phyloP scores from a whole-genome alignment of 2,329 filamentous ascomycete species.

The Aspergillus pseudotamarii region DNA sequence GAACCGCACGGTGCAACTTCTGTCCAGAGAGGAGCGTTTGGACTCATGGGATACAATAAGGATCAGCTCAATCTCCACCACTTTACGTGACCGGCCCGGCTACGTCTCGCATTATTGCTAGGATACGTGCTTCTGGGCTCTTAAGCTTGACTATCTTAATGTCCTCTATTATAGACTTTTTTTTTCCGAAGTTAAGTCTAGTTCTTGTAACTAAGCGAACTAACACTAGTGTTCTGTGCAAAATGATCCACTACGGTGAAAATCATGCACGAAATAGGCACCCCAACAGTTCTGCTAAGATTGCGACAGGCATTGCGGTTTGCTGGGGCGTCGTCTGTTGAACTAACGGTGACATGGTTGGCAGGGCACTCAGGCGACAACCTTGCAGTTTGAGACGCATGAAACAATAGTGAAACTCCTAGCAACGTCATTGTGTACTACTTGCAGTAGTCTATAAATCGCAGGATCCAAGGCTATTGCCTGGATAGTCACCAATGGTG shows the following conservation, averaged over 20 bases:
- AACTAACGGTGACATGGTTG: neutral
- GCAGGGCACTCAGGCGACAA: neutral
- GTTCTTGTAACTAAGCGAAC: neutral
- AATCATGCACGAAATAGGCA: conserved; percentile 10
- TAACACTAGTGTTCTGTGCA: neutral
- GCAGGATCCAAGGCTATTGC: neutral
- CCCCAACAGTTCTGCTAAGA: conserved; percentile 15
- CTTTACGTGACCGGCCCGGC: neutral
- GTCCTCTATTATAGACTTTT: neutral
- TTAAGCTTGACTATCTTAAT: neutral
- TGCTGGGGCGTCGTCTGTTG: neutral
- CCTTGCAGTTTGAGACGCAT: conserved; percentile 1
- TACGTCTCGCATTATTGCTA: neutral
- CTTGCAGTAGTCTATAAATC: neutral
- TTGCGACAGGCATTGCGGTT: conserved; percentile 11
- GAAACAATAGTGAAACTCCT: conserved; percentile 21
- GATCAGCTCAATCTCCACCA: conserved; percentile 1
- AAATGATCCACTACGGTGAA: conserved; percentile 6
- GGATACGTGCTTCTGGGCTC: neutral
- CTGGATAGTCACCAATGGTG: neutral
- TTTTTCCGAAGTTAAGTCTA: neutral
- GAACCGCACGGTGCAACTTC: conserved; percentile 1
- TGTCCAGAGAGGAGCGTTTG: neutral
- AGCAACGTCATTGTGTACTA: neutral
- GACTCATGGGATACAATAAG: conserved; percentile 1